A percentile compares a stretch with the other conserved stretches of the same genome.
Evolutionary conservation across 139 green algal genomes (phyloP).

Genomic region (Chlorella ohadii): DNA sequence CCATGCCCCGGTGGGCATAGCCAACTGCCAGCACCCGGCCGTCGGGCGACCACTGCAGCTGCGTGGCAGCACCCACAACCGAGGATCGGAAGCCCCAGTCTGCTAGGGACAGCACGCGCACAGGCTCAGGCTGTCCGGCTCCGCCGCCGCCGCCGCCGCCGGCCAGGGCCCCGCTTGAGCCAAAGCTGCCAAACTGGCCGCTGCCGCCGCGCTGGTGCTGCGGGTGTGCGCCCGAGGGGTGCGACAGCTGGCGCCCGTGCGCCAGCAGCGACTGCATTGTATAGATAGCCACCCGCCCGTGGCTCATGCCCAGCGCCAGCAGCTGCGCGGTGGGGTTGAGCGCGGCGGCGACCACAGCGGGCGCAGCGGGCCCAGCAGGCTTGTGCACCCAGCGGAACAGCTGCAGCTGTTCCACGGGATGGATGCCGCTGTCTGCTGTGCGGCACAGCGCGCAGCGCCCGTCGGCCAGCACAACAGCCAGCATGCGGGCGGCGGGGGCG

Average conservation of each 20-base stretch:
- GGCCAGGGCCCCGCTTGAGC: not conserved
- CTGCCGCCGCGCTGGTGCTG: not conserved
- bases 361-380: conserved; percentile 2
- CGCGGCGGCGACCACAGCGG: conserved; percentile 14
- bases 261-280: conserved; percentile 38
- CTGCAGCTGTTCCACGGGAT: conserved; percentile 41
- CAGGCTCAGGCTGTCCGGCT: conserved; percentile 31
- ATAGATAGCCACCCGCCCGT: conserved; percentile 74
- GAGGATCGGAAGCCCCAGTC: conserved; percentile 71
- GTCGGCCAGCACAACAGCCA: conserved; percentile 55
- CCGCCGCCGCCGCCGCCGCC: conserved; percentile 9
- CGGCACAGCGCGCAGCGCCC: conserved; percentile 50
- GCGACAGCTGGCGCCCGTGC: not conserved
- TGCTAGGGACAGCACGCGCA: conserved; percentile 68
- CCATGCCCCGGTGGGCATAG: conserved; percentile 70
- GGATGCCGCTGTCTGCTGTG: conserved; percentile 37
- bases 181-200: not conserved
- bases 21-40: conserved; percentile 69
- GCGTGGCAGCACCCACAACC: conserved; percentile 54
- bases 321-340: conserved; percentile 59
- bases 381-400: conserved; percentile 41
- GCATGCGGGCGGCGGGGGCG: conserved; percentile 30
- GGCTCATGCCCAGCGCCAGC: conserved; percentile 69
- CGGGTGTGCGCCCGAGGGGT: not conserved
- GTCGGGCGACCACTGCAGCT: conserved; percentile 80